Evolutionary conservation across 768 basidiomycete species (phyloP), one percentile per base, ranked within the genome.

Genomic region (Tricholoma sp.): DNA sequence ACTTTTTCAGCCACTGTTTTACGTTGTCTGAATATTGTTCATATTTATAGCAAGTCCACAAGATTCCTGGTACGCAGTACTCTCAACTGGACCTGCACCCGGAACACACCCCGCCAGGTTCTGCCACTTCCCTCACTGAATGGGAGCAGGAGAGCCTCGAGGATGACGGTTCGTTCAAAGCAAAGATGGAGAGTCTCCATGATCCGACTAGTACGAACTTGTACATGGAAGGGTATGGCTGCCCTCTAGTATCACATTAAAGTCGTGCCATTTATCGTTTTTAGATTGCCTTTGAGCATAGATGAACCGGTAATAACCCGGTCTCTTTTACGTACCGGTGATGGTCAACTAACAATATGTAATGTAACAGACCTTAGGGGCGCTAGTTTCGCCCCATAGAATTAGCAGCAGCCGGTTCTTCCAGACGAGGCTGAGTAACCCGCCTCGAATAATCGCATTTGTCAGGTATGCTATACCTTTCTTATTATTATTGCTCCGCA

Each of bases 351-450:
- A 15, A 50, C 1, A 39, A 47, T 32, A 7, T 42, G 10, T 18
- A n/a, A 45, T 37, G 13, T 53, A 48, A 8, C 55, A 88, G 81
- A 86, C 84, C 24, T 77, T 92, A 31, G 66, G 76, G 1, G 81
- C 82, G 6, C 76, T 92, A 37, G 80, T 91, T n/a, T 71, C 76
- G 0, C 90, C 90, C 1, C 77, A 89, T 68, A 72, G 77, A 50
- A 89, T 92, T 60, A 84, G 81, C 67, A 88, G 86, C 64, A 86
- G 82, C 61, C 78, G 90, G 15, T 88, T 90, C 68, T 92, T 92
- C 68, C 87, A 87, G 68, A 91, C 89, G 9, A 80, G 86, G 59
- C 68, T 91, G 20, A 89, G 86, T 58, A 81, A 83, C 55, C 89
- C 89, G 1, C 87, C 88, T 17, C 75, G 88, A 56, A 88, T 90